Conservation (phyloP, 139 green algal genomes). For the Nannochloris sp. region DNA sequence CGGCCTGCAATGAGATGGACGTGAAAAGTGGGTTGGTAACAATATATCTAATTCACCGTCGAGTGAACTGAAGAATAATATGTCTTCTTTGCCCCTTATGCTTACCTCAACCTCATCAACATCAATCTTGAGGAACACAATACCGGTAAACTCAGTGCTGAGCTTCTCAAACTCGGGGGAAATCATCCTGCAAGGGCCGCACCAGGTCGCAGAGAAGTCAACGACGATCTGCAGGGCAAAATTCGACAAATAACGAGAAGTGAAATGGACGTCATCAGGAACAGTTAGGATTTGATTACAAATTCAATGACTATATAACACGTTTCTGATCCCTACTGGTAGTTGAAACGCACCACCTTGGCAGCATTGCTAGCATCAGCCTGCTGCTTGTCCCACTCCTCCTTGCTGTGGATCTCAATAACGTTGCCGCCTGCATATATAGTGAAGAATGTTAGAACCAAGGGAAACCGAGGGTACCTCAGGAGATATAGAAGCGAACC, state of each 20-base stretch:
- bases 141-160: slow-evolving; percentile 15
- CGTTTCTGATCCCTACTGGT: no score
- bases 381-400: background rate
- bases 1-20: no score
- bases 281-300: background rate
- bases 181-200: slow-evolving; percentile 77
- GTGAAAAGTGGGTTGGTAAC: no score
- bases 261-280: background rate
- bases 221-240: slow-evolving; percentile 38
- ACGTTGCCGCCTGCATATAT: slow-evolving; percentile 12
- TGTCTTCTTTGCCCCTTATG: background rate
- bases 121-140: slow-evolving; percentile 75
- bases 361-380: background rate
- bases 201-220: slow-evolving; percentile 77
- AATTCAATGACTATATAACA: background rate
- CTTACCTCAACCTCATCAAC: slow-evolving; percentile 50
- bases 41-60: no score
- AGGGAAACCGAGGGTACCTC: no score
- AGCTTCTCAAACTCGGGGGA: slow-evolving; percentile 59
- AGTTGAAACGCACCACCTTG: background rate
- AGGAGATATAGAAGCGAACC: no score
- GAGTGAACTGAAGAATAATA: background rate
- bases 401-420: slow-evolving; percentile 10
- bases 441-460: no score
- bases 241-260: background rate